A percentile compares a stretch with the other conserved stretches of the same genome.
Evolutionary conservation across 352 stramenopile species (phyloP).

Genomic region (Phytophthora parvispora): DNA sequence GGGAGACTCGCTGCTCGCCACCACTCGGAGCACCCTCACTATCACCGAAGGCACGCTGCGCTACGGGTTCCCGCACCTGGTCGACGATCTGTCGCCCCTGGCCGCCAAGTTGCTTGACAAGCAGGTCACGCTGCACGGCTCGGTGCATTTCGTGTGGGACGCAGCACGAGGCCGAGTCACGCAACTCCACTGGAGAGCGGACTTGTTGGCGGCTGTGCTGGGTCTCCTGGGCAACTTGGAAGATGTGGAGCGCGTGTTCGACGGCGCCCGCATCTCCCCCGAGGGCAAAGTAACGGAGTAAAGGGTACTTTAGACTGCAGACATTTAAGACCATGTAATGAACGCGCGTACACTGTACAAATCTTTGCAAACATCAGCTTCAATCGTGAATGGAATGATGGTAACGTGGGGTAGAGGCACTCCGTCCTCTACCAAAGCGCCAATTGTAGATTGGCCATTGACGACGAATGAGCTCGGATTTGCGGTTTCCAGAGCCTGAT

Average conservation of each 20-base stretch:
- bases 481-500: background rate
- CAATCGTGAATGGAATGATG: too few species aligned
- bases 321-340: too few species aligned
- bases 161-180: background rate
- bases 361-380: too few species aligned
- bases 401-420: too few species aligned
- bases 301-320: too few species aligned
- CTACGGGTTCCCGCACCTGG: conserved; percentile 10
- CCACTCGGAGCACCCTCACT: background rate
- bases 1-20: conserved; percentile 2
- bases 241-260: conserved; percentile 1
- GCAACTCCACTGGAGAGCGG: background rate
- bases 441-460: too few species aligned
- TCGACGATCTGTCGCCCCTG: background rate
- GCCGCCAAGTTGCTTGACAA: background rate
- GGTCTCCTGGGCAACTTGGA: conserved; percentile 6
- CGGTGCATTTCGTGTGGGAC: conserved; percentile 1
- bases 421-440: too few species aligned
- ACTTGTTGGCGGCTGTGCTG: conserved; percentile 5
- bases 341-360: too few species aligned
- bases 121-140: background rate
- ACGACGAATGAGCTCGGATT: background rate
- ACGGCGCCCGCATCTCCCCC: background rate
- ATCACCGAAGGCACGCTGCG: conserved; percentile 1
- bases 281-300: background rate